Evolutionary conservation across 345 rosid species (phyloP), one percentile per base, ranked within the genome.

Genomic region (Acer negundo): DNA sequence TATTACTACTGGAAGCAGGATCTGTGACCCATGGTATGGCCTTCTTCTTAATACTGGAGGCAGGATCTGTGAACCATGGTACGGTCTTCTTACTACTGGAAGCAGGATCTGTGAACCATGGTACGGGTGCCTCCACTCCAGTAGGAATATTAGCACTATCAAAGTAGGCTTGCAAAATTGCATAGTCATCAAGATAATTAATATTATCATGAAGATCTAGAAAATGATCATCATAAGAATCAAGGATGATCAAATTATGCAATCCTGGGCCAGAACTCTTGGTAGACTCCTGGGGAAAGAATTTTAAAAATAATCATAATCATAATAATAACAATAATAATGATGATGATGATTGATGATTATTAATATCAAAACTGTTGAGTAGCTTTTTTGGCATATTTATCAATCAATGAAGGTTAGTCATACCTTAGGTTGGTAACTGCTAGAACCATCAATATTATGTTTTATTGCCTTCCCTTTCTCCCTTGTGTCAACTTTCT

Each of bases 101-200:
- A 68, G 77, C 16, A 53, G 85, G 82, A 81, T 79, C 78, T 2
- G 86, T 70, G 74, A 90, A 84, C 90, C 88, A 87, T 56, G 97
- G 94, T 76, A 95, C 82, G 2, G 92, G 28, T 47, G 87, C 90
- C 86, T 95, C 98, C 81, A 95, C 97, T 49, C 89, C 95, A 79
- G 97, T 73, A 72, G 97, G 96, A 63, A 92, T 62, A 83, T 91
- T 87, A 76, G 84, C 85, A 58, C 74, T 72, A 84, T 95, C 96
- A 35, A 92, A 91, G 79, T 89, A 87, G 26, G 87, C 87, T 89
- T 93, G 97, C 75, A 92, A 84, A 72, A 69, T 55, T 71, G 80
- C 85, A 77, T 85, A 91, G 2, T 83, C 80, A 67, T 89, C 91
- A 79, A 80, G 65, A 77, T 84, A 85, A 73, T 82, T 76, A 24